Evolutionary conservation across 2,329 filamentous ascomycete genomes (phyloP), one percentile per base, ranked within the genome.

Genomic region (Lasiodiplodia sp.): DNA sequence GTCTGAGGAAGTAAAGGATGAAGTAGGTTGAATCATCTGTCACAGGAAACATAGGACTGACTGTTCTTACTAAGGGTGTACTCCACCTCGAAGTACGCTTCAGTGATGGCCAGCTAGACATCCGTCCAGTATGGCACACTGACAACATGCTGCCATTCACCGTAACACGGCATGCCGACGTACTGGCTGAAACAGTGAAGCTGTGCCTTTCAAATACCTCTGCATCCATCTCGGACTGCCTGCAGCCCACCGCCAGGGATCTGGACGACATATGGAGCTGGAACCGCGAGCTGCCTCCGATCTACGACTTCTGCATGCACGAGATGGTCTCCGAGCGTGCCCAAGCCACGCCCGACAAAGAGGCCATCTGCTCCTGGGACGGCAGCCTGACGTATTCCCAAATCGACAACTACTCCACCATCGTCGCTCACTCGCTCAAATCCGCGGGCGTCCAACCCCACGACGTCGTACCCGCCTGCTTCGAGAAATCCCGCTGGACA

Each of bases 201-300:
- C 74, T 70, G 68, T 71, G 86, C 58, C 81, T 86, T 28, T 71
- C 74, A 18, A 75, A 74, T 53, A 75, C 75, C 1, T 68, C 73
- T 1, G 68, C 70, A 4, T 70, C 78, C 4, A 72, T 84, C n/a
- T 70, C 79, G 69, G 72, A 77, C 18, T 77, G 73, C 51, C 71
- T 83, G 40, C 72, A 73, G 1, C 79, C 80, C 8, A 75, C 73
- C 68, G 6, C 72, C 76, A 75, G 75, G n/a, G 84, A 86, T 68
- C 72, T 84, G 6, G 73, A 80, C 21, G 75, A 82, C 31, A 79
- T 86, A 53, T 86, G 85, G 84, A 72, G 73, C 2, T 85, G 83
- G 82, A 86, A 85, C 56, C 75, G 82, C 38, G 70, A 77, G 2
- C 70, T 86, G 1, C 84, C 84, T 31, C 80, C 82, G 2, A 78